phyloP scores from a whole-genome alignment of 345 rosid species.

The Salix brachista region DNA sequence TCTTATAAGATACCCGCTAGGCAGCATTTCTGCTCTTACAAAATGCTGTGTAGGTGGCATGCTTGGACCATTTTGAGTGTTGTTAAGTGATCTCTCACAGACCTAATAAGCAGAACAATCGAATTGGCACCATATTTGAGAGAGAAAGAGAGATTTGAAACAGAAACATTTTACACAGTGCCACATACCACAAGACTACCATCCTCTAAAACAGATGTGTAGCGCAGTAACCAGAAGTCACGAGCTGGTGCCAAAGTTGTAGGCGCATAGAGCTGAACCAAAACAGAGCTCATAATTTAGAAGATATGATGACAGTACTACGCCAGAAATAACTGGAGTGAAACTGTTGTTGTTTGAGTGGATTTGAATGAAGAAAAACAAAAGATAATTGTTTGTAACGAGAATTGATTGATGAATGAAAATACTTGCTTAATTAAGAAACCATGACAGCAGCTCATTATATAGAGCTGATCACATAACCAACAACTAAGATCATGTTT shows the following conservation, averaged over 20 bases:
- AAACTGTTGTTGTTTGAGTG: no score
- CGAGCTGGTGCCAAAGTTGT: constrained; percentile 99
- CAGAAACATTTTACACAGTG: not conserved
- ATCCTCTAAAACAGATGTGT: constrained; percentile 94
- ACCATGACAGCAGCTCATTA: no score
- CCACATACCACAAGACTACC: constrained; percentile 92
- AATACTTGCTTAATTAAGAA: no score
- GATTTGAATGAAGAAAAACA: no score
- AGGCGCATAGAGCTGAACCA: constrained; percentile 86
- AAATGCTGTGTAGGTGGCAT: constrained; percentile 95
- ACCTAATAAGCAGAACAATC: constrained; percentile 36
- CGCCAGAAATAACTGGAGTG: not conserved
- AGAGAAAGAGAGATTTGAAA: not conserved
- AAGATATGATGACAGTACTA: not conserved
- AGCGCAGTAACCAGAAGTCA: constrained; percentile 95
- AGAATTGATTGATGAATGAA: no score
- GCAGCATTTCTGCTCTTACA: constrained; percentile 97
- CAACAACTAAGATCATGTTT: no score
- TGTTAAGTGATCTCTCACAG: constrained; percentile 95
- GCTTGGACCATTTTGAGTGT: constrained; percentile 91
- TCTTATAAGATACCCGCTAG: constrained; percentile 90
- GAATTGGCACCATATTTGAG: not conserved
- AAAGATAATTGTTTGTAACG: no score
- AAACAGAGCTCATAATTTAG: not conserved
- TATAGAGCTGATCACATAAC: no score